phyloP scores from a whole-genome alignment of 1,139 yeast genomes.

The Lodderomyces parapsilosis region DNA sequence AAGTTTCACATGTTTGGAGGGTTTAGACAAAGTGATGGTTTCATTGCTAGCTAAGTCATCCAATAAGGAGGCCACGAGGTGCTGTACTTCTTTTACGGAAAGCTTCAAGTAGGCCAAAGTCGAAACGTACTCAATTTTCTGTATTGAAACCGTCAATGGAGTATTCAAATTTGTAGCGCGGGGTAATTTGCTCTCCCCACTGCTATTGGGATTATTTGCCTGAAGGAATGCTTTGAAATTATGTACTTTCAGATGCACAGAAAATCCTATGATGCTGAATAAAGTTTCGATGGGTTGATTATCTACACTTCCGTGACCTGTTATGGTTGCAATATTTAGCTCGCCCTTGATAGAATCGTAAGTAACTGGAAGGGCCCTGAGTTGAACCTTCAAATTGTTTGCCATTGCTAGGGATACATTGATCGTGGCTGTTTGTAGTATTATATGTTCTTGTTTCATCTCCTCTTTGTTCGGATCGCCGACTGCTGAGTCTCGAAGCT shows the following conservation, averaged over 20 bases:
- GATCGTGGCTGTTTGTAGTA: constrained; percentile 36
- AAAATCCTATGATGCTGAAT: constrained; percentile 21
- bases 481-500: not conserved
- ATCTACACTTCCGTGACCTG: constrained; percentile 17
- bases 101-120: constrained; percentile 15
- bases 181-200: constrained; percentile 15
- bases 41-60: not conserved
- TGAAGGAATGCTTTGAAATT: constrained; percentile 28
- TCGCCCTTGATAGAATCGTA: constrained; percentile 30
- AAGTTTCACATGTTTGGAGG: constrained; percentile 4
- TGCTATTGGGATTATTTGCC: constrained; percentile 15
- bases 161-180: constrained; percentile 22
- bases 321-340: constrained; percentile 30
- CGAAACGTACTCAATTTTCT: constrained; percentile 18
- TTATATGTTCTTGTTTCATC: constrained; percentile 12
- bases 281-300: constrained; percentile 13
- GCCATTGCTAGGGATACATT: constrained; percentile 16
- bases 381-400: constrained; percentile 15
- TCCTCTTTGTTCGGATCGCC: not conserved
- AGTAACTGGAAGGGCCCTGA: constrained; percentile 36
- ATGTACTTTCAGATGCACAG: constrained; percentile 17
- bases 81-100: constrained; percentile 15
- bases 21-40: not conserved
- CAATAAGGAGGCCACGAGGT: constrained; percentile 8
- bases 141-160: constrained; percentile 18